Base-by-base conservation (phyloP, 2,329 filamentous ascomycete genomes). In the Pseudogymnoascus sp. region DNA sequence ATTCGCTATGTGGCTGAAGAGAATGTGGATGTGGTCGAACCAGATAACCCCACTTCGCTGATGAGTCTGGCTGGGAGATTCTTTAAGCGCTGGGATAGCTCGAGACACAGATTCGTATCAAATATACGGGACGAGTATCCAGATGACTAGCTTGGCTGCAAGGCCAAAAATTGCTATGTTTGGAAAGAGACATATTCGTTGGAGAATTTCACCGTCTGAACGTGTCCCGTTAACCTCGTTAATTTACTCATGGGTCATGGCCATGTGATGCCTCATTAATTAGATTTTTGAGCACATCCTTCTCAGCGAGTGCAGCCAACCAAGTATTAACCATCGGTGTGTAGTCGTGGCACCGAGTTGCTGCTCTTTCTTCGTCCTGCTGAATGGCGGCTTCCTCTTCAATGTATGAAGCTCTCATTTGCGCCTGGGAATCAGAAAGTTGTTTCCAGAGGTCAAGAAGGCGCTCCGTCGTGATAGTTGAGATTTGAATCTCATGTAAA, bases 121-220 rank as follows among this genome's bases (percentile, higher is more conserved):
- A 97, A 96, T 71, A 77, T 89, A 59, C 74, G 74, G 66, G 89
- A 95, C 66, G 84, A 92, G 68, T 96, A 91, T 72, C 92, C 92
- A 0, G 88, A 96, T 69, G 90, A 95, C 73, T 96, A 65, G 64
- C 34, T 30, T 52, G 35, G 55, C 8, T 57, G 55, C 26, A 57
- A 37, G 55, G 30, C 12, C 21, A 37, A 23, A 57, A 13, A 52
- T 19, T 52, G n/a, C n/a, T 30, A 30, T 52, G 28, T 30, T 30
- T 28, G 26, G 19, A n/a, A 19, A 52, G 23, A 52, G 26, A 33
- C 26, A 52, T 30, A 52, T 52, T 52, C 45, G 26, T n/a, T 19
- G 26, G 41, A 52, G 45, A 52, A 52, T 52, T 30, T 33, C 26
- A 52, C 45, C 19, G 19, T 26, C 26, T 52, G 45, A 33, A 33